These are phyloP conservation scores for Morella rubra DNA, from an alignment of 306 rosid genomes.

Conservation along the genomic window DNA sequence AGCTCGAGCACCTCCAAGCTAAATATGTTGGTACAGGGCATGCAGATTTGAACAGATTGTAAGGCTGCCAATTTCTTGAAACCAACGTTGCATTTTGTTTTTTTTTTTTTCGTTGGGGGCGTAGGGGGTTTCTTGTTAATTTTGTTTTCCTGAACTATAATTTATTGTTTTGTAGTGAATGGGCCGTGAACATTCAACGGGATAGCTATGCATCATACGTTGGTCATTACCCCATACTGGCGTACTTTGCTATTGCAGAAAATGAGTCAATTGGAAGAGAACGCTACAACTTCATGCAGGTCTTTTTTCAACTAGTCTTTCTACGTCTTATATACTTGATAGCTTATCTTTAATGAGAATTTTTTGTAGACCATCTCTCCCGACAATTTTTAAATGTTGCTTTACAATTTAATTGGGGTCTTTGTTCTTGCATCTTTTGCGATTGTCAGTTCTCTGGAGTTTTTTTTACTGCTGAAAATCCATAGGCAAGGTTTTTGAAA, in stretches of 20 bases:
- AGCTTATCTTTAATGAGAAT: background rate
- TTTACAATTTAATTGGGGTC: background rate
- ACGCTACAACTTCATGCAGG: constrained; percentile 93
- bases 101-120: too few relatives aligned
- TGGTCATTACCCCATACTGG: constrained; percentile 78
- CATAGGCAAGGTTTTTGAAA: background rate
- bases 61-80: constrained; percentile 20
- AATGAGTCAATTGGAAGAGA: constrained; percentile 95
- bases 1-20: constrained; percentile 92
- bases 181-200: constrained; percentile 97
- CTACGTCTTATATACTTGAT: background rate
- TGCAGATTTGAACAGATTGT: constrained; percentile 91
- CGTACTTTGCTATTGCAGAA: constrained; percentile 83
- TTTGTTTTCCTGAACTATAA: background rate
- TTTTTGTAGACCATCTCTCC: background rate
- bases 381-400: background rate
- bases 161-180: constrained; percentile 49
- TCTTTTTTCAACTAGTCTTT: constrained; percentile 16
- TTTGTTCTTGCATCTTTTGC: background rate
- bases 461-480: background rate
- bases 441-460: background rate
- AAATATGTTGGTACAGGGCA: constrained; percentile 98
- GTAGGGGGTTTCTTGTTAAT: background rate
- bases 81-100: background rate
- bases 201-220: constrained; percentile 95